Evolutionary conservation across 306 rosid genomes (phyloP), one percentile per base, ranked within the genome.

Genomic region (Vigna angularis): DNA sequence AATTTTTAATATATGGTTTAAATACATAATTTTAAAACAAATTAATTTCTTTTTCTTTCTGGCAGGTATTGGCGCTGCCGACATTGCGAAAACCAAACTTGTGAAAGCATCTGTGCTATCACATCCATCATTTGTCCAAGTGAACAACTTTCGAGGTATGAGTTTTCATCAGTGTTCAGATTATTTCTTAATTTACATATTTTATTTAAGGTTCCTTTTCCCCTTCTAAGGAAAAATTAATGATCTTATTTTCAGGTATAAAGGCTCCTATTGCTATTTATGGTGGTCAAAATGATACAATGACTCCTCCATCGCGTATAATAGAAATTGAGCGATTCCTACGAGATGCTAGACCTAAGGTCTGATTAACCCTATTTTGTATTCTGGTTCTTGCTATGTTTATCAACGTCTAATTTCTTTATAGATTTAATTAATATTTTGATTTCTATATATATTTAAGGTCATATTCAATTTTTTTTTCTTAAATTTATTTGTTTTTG

Each of bases 71-170:
- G 91, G 87, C 34, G 94, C 78, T 53, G 72, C 74, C 75, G 88
- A 80, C 12, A 88, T 91, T 47, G 82, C 70, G 22, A 87, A 84
- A 58, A 18, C 24, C 6, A 50, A 73, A 73, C 28, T 42, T 16
- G 80, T 85, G 50, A 66, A 91, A 55, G 91, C 89, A 78, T 83
- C 70, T 44, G 94, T 75, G 69, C 13, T 87, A 30, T 78, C 85
- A 28, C 97, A 91, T 87, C 97, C 94, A 15, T 65, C 98, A 24
- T 74, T 81, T 9, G 83, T 89, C 74, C 62, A 79, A 13, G 61
- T 75, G 53, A 91, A 91, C 13, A 91, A 91, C 83, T 75, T 86
- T 44, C 56, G 81, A 12, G 86, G 97, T 91, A 84, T 65, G 86
- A 15, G 65, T 34, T 81, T 80, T 59, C 34, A 49, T 59, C 34